These are phyloP conservation scores for Anastatica hierochuntica DNA, from an alignment of 345 rosid genomes.

Conservation along the genomic window DNA sequence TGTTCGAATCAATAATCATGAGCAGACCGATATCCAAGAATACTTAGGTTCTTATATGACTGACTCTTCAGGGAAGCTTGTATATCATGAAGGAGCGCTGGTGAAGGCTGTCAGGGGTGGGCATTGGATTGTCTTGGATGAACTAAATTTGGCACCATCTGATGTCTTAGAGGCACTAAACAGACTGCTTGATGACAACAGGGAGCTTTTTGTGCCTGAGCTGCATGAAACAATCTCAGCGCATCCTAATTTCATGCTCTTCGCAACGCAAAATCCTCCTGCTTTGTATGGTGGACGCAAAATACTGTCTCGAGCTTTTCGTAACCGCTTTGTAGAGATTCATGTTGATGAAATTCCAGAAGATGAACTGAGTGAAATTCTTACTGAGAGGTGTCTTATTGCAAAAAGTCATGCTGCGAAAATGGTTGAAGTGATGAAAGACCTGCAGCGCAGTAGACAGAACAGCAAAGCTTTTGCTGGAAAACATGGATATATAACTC, in stretches of 20 bases:
- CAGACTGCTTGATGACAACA: conserved; percentile 86
- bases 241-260: conserved; percentile 93
- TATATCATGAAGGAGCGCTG: conserved; percentile 84
- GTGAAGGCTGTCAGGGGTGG: conserved; percentile 90
- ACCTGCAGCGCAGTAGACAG: conserved; percentile 81
- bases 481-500: conserved; percentile 95
- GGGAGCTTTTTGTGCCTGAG: conserved; percentile 94
- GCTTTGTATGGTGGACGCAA: conserved; percentile 91
- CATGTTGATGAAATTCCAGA: conserved; percentile 97
- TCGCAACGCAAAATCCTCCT: conserved; percentile 97
- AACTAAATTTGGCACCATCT: conserved; percentile 92
- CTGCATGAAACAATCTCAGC: conserved; percentile 59
- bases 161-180: conserved; percentile 94
- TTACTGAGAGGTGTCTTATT: conserved; percentile 55
- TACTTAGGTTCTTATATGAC: conserved; percentile 82
- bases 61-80: conserved; percentile 77
- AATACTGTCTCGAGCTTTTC: conserved; percentile 94
- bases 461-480: conserved; percentile 96
- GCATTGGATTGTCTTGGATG: conserved; percentile 91
- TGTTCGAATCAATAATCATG: conserved; percentile 92
- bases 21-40: conserved; percentile 90
- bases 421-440: conserved; percentile 93
- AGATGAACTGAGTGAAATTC: conserved; percentile 63
- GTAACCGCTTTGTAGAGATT: conserved; percentile 95
- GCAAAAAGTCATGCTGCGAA: conserved; percentile 64